Base-by-base conservation (phyloP, 1,284 basidiomycete genomes). In the Marasmius sp. region DNA sequence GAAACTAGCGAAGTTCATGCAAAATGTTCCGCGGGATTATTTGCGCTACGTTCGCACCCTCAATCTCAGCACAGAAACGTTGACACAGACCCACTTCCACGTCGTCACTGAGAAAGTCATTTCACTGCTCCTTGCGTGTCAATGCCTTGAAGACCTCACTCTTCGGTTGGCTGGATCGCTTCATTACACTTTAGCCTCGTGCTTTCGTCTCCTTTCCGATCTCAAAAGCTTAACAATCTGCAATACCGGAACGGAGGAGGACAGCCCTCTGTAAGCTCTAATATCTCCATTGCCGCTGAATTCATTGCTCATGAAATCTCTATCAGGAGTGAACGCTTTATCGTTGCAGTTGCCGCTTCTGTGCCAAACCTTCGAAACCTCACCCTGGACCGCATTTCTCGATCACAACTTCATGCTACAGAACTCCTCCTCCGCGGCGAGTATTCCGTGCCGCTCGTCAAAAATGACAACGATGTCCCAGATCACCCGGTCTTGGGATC, bases 301-400 rank as follows among this genome's bases (percentile, higher is more conserved):
- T 34, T 70, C 49, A 18, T 39, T 64, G 53, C 59, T 60, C 43
- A 62, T 27, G 5, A 27, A 18, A 60, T 55, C 6, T 55, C 47
- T n/a, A 62, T 9, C 61, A 91, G 89, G 73, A 91, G 88, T 71
- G 89, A 91, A 70, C 80, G 88, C 47, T 77, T 89, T 4, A 85
- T 83, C 59, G 87, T 90, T n/a, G 82, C 84, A 12, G 85, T 91
- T 61, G 88, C 88, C 0, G 83, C 84, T 6, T 83, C 85, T 2
- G 72, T 86, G 2, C 84, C 84, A 10, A 73, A 76, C 64, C 81
- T 91, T 36, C 71, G 81, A 63, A 77, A 82, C 58, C 80, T 91
- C 58, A 78, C 81, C 12, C 76, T 91, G 22, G 82, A 86, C 48
- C 83, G 83, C 68, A 81, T 91, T 68, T 83, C 86, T 18, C 87